Evolutionary conservation across 2,329 filamentous ascomycete genomes (phyloP).

Genomic region (Piedraia hortae): DNA sequence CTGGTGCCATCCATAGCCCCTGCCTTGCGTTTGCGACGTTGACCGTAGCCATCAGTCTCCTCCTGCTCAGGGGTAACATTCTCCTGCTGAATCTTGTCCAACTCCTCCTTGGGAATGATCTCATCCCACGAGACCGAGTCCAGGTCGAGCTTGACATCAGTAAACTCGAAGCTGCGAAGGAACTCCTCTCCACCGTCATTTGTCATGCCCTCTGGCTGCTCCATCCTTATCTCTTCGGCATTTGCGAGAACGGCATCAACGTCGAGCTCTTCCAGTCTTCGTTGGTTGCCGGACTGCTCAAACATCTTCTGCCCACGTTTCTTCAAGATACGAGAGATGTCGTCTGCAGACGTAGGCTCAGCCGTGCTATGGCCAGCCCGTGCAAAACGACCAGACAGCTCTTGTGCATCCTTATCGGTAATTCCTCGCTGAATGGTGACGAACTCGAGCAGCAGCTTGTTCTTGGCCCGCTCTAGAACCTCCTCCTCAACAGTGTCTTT

Average conservation of each 20-base stretch:
- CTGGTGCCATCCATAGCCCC: conserved; percentile 36
- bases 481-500: conserved; percentile 98
- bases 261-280: conserved; percentile 86
- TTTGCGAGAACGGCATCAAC: conserved; percentile 94
- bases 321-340: conserved; percentile 89
- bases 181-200: conserved; percentile 95
- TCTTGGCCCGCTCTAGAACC: conserved; percentile 79
- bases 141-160: conserved; percentile 85
- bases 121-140: conserved; percentile 99
- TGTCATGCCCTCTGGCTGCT: conserved; percentile 78
- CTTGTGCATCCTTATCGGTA: conserved; percentile 73
- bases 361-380: conserved; percentile 30
- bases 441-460: conserved; percentile 92
- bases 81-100: conserved; percentile 69
- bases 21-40: conserved; percentile 43
- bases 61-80: conserved; percentile 54
- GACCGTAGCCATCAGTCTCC: conserved; percentile 61
- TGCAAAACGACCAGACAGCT: conserved; percentile 52
- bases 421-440: conserved; percentile 92
- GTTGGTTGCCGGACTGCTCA: conserved; percentile 86
- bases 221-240: conserved; percentile 87
- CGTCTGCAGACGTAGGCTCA: conserved; percentile 72
- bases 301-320: conserved; percentile 98
- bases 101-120: conserved; percentile 81
- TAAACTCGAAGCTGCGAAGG: conserved; percentile 68